Percentiles rank a stretch among this genome's conserved stretches.
Evolutionary conservation across 2,329 filamentous ascomycete genomes (phyloP).

Genomic region (Diaporthe helianthi): DNA sequence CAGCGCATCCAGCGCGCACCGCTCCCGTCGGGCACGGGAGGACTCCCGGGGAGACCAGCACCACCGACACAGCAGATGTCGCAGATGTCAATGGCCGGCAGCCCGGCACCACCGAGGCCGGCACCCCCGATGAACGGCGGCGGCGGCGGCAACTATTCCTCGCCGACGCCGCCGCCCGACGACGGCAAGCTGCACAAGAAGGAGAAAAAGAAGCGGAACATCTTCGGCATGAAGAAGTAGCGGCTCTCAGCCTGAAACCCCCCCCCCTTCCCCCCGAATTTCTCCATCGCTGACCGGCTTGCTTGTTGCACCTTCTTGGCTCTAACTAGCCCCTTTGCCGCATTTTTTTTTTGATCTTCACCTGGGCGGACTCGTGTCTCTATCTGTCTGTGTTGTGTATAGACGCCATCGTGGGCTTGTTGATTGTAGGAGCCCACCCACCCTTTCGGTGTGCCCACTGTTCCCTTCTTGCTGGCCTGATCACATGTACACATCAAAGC

Average conservation of each 20-base stretch:
- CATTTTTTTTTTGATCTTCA: background rate
- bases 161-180: slow-evolving; percentile 36
- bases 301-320: background rate
- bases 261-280: too few relatives aligned
- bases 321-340: background rate
- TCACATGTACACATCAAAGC: slow-evolving; percentile 23
- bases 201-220: slow-evolving; percentile 67
- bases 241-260: background rate
- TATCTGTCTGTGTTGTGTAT: background rate
- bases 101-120: slow-evolving; percentile 37
- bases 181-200: slow-evolving; percentile 56
- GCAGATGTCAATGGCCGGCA: slow-evolving; percentile 57
- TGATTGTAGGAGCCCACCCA: background rate
- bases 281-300: too few relatives aligned
- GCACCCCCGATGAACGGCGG: slow-evolving; percentile 37
- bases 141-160: slow-evolving; percentile 39
- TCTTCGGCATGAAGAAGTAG: slow-evolving; percentile 66
- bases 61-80: slow-evolving; percentile 64
- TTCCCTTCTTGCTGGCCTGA: background rate
- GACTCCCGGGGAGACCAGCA: slow-evolving; percentile 46
- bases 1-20: slow-evolving; percentile 39
- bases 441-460: background rate
- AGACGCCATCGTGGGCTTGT: background rate
- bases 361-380: background rate
- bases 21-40: slow-evolving; percentile 41